Conservation (phyloP, 1,139 yeast genomes). For the Barnettozyma hawaiiensis region DNA sequence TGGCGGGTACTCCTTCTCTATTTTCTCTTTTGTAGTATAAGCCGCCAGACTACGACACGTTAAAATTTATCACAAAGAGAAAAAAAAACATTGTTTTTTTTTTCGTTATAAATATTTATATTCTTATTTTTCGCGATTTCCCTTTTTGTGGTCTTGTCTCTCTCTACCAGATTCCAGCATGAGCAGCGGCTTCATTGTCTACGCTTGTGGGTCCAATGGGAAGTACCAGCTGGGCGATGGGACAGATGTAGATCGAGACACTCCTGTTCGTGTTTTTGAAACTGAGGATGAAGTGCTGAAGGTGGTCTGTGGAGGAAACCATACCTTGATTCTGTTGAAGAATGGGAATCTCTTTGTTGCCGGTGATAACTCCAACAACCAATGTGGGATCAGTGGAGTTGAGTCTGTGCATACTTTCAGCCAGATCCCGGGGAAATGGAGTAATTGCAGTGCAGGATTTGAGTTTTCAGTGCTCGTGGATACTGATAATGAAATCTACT, state of each 20-base stretch:
- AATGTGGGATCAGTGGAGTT: conserved; percentile 31
- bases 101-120: no score
- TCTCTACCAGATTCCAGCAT: neutral
- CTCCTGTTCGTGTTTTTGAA: conserved; percentile 26
- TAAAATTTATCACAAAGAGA: neutral
- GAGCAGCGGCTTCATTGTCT: conserved; percentile 33
- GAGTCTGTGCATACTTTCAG: conserved; percentile 23
- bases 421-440: conserved; percentile 32
- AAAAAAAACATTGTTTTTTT: no score
- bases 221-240: conserved; percentile 66
- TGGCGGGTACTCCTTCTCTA: no score
- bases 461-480: conserved; percentile 57
- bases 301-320: conserved; percentile 82
- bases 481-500: conserved; percentile 36
- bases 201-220: conserved; percentile 83
- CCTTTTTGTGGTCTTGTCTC: neutral
- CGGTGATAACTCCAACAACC: conserved; percentile 58
- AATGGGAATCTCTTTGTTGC: conserved; percentile 49
- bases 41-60: neutral
- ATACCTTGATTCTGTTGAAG: conserved; percentile 55
- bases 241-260: conserved; percentile 46
- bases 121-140: neutral
- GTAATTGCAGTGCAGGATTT: conserved; percentile 67
- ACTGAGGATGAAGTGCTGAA: conserved; percentile 29
- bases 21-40: no score